phyloP scores from a whole-genome alignment of 192 early-diverging fungal genomes.

The Coemansia sp. region DNA sequence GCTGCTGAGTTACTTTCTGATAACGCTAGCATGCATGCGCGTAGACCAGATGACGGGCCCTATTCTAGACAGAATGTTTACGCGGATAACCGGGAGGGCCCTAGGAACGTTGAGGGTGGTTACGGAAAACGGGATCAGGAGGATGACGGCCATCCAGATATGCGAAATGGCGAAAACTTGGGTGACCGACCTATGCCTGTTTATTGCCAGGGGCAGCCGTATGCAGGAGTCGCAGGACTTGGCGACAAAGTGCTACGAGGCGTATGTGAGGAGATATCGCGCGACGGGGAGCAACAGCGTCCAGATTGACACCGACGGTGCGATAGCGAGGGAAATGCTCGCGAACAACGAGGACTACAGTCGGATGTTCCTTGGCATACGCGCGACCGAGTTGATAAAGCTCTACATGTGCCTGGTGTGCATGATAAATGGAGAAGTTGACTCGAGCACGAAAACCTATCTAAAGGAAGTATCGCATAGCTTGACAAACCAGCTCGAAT shows the following conservation, averaged over 20 bases:
- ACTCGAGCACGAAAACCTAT: constrained; percentile 1
- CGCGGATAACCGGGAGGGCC: constrained; percentile 3
- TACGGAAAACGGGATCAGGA: constrained; percentile 17
- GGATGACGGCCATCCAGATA: constrained; percentile 2
- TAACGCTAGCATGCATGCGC: constrained; percentile 22
- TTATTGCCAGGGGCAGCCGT: constrained; percentile 5
- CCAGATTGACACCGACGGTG: constrained; percentile 13
- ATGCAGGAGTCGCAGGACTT: constrained; percentile 21
- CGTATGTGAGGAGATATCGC: constrained; percentile 24
- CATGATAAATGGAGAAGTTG: constrained; percentile 15
- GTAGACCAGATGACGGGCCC: neutral
- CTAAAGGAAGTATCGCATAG: constrained; percentile 30
- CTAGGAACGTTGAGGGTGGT: constrained; percentile 17
- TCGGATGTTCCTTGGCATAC: constrained; percentile 37
- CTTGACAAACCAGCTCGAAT: neutral
- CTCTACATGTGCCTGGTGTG: constrained; percentile 39
- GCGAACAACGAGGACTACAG: constrained; percentile 3
- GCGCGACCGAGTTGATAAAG: constrained; percentile 28
- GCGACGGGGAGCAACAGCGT: neutral
- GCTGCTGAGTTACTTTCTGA: constrained; percentile 32
- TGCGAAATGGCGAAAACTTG: constrained; percentile 18
- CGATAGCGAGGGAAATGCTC: constrained; percentile 30
- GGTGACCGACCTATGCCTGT: constrained; percentile 15
- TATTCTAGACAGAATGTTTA: constrained; percentile 20
- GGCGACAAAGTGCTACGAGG: constrained; percentile 17